Evolutionary conservation across 2,329 filamentous ascomycete species (phyloP), one percentile per base, ranked within the genome.

Genomic region (Ophiostoma sp.): DNA sequence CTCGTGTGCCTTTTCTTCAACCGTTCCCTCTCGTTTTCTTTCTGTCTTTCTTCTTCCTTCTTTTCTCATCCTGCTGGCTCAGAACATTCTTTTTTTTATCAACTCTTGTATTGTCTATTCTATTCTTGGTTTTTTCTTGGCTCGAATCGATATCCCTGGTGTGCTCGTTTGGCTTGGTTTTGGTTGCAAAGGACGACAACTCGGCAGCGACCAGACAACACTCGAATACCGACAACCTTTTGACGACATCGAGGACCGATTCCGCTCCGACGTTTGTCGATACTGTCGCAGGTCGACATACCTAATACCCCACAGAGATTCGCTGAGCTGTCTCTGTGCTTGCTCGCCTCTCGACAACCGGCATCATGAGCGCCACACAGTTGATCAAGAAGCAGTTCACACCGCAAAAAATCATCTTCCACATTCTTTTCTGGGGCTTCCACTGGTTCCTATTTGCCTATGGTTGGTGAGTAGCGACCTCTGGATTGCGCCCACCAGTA

Each of bases 371-470:
- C 72, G 69, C 79, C 70, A 64, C 74, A 69, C 72, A 73, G 40
- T 74, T 85, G 71, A 72, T 87, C 72, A 83, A 81, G 77, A 87
- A 87, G 78, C 87, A 93, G 79, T 84, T 93, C 70, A 87, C 86
- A 67, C 78, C 84, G 16, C 81, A 83, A 67, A 96, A 96, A 78
- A 76, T 96, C 68, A 70, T 90, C 64, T 97, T 96, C 78, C 90
- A 96, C 77, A 74, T 91, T 72, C 77, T 95, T 66, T 97, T 96
- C 77, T 94, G 92, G 88, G 84, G 83, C 3, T 80, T 91, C 58
- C 93, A 97, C 76, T 87, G 87, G 78, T 88, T 83, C 38, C 77
- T 96, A n/a, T 97, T 97, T 76, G 89, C 85, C 58, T 85, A 87
- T 74, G 93, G 93, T 84, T 97, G 93, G 93, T 63, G 60, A 63